A percentile compares a stretch with the other conserved stretches of the same genome.
These are phyloP conservation scores for Colletotrichum cuscutae DNA, from an alignment of 2,329 filamentous ascomycete genomes.

Conservation along the genomic window DNA sequence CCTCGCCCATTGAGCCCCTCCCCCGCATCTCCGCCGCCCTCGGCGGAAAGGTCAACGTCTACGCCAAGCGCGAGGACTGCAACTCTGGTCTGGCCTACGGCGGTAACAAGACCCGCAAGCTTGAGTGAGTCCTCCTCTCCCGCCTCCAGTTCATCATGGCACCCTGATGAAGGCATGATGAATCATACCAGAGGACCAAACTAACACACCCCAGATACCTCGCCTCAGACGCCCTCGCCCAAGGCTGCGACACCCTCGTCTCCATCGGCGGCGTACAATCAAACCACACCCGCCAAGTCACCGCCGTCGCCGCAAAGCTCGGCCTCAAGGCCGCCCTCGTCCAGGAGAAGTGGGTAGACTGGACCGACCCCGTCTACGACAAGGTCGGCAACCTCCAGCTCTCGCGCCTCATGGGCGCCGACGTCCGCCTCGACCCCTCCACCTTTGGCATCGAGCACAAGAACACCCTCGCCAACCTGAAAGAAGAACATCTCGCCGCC, in stretches of 20 bases:
- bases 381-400: constrained; percentile 79
- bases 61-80: constrained; percentile 78
- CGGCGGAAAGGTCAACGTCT: constrained; percentile 69
- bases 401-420: constrained; percentile 73
- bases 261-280: constrained; percentile 76
- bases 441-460: constrained; percentile 78
- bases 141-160: background rate
- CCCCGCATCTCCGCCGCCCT: constrained; percentile 72
- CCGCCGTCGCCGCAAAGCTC: constrained; percentile 67
- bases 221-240: constrained; percentile 67
- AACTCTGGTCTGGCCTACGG: constrained; percentile 75
- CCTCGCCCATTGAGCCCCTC: constrained; percentile 75
- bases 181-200: background rate
- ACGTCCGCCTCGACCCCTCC: constrained; percentile 68
- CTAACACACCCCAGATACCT: constrained; percentile 62
- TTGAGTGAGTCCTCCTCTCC: constrained; percentile 58
- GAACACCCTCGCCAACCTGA: constrained; percentile 63
- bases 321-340: constrained; percentile 68
- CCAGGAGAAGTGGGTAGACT: constrained; percentile 77
- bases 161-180: background rate
- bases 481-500: constrained; percentile 59
- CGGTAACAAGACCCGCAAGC: constrained; percentile 76
- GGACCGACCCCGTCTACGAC: constrained; percentile 67
- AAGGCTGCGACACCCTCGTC: constrained; percentile 70
- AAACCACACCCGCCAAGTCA: constrained; percentile 76